These are phyloP conservation scores for Pseudognaphalium luteoalbum DNA, from an alignment of 129 eudicot species.

Conservation along the genomic window DNA sequence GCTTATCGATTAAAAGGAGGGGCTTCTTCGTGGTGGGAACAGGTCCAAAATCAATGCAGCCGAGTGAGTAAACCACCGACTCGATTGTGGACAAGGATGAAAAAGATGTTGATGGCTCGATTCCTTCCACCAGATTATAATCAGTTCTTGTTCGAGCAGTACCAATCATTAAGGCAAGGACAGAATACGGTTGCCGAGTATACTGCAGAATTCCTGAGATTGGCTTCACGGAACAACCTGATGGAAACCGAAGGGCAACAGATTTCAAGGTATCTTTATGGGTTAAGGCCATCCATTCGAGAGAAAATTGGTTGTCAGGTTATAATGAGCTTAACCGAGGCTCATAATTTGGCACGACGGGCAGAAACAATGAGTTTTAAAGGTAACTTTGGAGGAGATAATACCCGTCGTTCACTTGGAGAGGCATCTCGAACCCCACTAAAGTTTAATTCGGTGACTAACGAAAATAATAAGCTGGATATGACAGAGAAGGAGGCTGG, in stretches of 20 bases:
- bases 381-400: too few relatives aligned
- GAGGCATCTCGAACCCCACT: too few relatives aligned
- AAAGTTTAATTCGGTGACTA: too few relatives aligned
- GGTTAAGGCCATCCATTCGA: background rate
- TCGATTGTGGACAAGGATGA: background rate
- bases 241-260: background rate
- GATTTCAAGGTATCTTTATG: background rate
- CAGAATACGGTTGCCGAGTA: background rate
- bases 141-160: background rate
- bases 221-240: too few relatives aligned
- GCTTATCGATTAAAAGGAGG: background rate
- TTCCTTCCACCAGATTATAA: background rate
- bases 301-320: too few relatives aligned
- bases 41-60: background rate
- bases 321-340: too few relatives aligned
- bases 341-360: too few relatives aligned
- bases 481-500: too few relatives aligned
- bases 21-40: background rate
- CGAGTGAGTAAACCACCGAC: background rate
- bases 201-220: background rate
- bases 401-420: too few relatives aligned
- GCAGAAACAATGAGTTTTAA: too few relatives aligned
- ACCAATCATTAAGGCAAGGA: background rate
- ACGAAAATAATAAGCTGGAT: too few relatives aligned
- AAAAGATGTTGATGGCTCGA: background rate